Conservation (phyloP, 2,329 filamentous ascomycete genomes). For the Botrytis sinoallii region DNA sequence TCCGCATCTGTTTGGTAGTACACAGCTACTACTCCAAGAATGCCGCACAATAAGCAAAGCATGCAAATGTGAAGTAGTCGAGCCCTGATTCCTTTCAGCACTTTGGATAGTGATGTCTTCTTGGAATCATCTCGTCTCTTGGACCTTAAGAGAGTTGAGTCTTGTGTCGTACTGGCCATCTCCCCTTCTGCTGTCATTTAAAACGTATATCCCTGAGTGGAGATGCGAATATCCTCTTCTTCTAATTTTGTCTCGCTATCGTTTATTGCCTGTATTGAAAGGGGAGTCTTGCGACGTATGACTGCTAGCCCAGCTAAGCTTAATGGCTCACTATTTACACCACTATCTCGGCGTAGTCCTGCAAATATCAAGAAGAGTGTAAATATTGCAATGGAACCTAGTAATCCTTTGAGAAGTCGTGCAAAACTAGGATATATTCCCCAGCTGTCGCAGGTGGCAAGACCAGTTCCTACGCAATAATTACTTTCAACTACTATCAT, state of each 20-base stretch:
- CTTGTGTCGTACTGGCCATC: not conserved
- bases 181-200: not conserved
- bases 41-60: not conserved
- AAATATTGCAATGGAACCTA: not conserved
- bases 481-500: not conserved
- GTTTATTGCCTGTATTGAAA: not conserved
- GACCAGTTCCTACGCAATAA: not conserved
- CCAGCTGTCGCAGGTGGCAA: not conserved
- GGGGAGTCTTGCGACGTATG: not conserved
- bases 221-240: not conserved
- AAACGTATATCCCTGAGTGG: not conserved
- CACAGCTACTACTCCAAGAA: not conserved
- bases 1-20: slow-evolving; percentile 23
- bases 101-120: not conserved
- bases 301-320: not conserved
- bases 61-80: not conserved
- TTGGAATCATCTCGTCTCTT: not conserved
- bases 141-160: not conserved
- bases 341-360: not conserved
- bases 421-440: not conserved
- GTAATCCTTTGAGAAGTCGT: not conserved
- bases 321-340: slow-evolving; percentile 3
- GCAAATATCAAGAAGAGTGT: not conserved
- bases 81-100: not conserved
- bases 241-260: not conserved